Conservation (phyloP, 176 grass and related monocot species). For the Coix lacrymajobi region DNA sequence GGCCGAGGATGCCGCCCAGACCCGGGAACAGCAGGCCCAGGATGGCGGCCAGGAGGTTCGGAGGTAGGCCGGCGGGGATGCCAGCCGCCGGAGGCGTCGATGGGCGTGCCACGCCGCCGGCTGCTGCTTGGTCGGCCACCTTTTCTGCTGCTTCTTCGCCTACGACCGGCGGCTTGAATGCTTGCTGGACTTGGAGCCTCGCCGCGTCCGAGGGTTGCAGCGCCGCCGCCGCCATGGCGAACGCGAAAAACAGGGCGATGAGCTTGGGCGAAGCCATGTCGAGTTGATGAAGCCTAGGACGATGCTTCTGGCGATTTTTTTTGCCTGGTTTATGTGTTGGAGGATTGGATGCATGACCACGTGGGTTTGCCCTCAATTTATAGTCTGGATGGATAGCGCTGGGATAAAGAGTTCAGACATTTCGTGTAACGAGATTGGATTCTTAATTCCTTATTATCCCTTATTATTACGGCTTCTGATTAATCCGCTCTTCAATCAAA, state of each 20-base stretch:
- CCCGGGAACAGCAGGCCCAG: neutral
- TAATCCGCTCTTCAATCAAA: neutral
- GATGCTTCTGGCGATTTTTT: neutral
- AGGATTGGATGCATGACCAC: neutral
- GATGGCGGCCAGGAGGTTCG: neutral
- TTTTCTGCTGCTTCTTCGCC: neutral
- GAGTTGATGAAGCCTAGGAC: neutral
- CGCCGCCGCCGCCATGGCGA: neutral
- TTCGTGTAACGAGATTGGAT: neutral
- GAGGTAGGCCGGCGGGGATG: neutral
- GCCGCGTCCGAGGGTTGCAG: neutral
- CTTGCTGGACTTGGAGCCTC: neutral
- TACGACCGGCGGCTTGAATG: neutral
- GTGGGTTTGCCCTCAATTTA: conserved; percentile 18
- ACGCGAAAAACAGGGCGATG: neutral
- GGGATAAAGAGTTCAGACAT: neutral
- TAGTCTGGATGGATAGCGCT: neutral
- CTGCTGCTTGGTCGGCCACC: neutral
- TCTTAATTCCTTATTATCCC: neutral
- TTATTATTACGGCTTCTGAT: neutral
- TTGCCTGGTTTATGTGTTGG: neutral
- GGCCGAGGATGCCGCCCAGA: neutral
- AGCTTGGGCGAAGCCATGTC: neutral
- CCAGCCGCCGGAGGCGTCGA: neutral
- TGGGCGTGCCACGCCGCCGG: neutral